Conservation (phyloP, 116 monocot species). For the Cymodocea nodosa region DNA sequence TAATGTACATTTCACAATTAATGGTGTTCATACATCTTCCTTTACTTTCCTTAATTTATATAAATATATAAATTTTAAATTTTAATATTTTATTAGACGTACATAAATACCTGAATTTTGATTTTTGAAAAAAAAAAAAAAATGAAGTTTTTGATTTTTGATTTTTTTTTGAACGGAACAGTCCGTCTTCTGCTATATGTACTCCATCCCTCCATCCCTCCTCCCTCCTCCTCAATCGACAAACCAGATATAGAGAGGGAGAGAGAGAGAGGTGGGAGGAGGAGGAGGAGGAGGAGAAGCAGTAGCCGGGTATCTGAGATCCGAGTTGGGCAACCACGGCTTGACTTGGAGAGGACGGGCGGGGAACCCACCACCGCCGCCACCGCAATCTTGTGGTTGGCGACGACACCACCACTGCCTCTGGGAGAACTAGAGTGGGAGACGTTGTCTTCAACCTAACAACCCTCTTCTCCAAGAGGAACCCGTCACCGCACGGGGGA, state of each 20-base stretch:
- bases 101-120: too few relatives aligned
- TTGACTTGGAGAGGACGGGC: slow-evolving; percentile 12
- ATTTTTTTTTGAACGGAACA: too few relatives aligned
- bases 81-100: too few relatives aligned
- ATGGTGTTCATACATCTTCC: too few relatives aligned
- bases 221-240: neutral
- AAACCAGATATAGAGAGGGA: neutral
- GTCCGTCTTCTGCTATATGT: neutral
- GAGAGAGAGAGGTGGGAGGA: slow-evolving; percentile 7
- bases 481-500: slow-evolving; percentile 50
- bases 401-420: neutral
- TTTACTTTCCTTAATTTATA: too few relatives aligned
- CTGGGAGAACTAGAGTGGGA: slow-evolving; percentile 5
- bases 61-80: too few relatives aligned
- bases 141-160: too few relatives aligned
- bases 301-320: neutral
- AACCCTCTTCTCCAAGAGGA: slow-evolving; percentile 21
- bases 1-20: too few relatives aligned
- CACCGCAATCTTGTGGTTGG: neutral
- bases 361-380: slow-evolving; percentile 20
- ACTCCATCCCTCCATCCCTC: neutral
- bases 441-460: slow-evolving; percentile 3
- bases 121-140: too few relatives aligned
- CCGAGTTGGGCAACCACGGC: slow-evolving; percentile 35
- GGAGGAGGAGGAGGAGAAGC: slow-evolving; percentile 1